Evolutionary conservation across 768 basidiomycete species (phyloP).

Genomic region (Galerina marginata): DNA sequence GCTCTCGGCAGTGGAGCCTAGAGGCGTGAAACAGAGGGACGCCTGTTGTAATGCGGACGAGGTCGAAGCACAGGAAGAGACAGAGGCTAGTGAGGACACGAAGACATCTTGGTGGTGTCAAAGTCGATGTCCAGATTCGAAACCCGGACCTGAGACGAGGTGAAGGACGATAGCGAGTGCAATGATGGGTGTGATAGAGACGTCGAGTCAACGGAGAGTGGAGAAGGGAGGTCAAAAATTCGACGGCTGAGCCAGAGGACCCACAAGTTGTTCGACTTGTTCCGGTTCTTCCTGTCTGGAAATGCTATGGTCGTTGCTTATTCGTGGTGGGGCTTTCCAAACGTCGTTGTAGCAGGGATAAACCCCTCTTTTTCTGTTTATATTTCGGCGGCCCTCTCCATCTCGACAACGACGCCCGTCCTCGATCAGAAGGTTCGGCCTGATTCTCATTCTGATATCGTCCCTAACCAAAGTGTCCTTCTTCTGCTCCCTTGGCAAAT

Average conservation of each 20-base stretch:
- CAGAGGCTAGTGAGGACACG: too few species aligned
- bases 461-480: slow-evolving; percentile 9
- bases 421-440: neutral
- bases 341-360: too few species aligned
- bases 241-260: neutral
- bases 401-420: slow-evolving; percentile 1
- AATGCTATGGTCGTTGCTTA: neutral
- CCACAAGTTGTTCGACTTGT: neutral
- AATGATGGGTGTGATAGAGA: too few species aligned
- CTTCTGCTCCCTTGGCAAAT: neutral
- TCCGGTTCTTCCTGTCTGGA: neutral
- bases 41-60: too few species aligned
- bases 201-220: neutral
- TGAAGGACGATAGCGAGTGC: too few species aligned
- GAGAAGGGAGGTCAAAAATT: slow-evolving; percentile 26
- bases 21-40: too few species aligned
- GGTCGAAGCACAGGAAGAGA: too few species aligned
- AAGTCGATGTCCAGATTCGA: too few species aligned
- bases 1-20: too few species aligned
- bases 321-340: too few species aligned
- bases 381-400: neutral
- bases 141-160: too few species aligned
- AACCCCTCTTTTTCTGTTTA: neutral
- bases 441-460: slow-evolving; percentile 7
- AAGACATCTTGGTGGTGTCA: too few species aligned